phyloP scores from a whole-genome alignment of 2,329 filamentous ascomycete genomes.

The Hortaea sp. region DNA sequence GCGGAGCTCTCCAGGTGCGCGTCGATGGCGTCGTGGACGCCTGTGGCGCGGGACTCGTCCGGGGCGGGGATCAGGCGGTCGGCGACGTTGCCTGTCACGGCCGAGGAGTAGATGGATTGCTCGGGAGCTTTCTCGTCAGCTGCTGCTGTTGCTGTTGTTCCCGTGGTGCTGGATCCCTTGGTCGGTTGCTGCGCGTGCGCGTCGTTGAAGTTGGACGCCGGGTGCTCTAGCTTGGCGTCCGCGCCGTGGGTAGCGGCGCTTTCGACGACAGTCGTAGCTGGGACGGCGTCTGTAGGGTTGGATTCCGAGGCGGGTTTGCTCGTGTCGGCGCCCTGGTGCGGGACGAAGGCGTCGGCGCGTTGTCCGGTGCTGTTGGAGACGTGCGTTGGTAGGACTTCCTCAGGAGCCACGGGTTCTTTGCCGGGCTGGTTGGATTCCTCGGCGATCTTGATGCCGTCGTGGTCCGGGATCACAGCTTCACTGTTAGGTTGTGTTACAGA shows the following conservation, averaged over 20 bases:
- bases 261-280: conserved; percentile 12
- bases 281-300: background rate
- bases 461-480: background rate
- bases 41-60: conserved; percentile 15
- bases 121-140: background rate
- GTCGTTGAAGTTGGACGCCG: conserved; percentile 13
- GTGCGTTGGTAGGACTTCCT: conserved; percentile 10
- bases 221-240: conserved; percentile 9
- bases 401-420: conserved; percentile 5
- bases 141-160: background rate
- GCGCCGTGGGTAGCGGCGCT: conserved; percentile 14
- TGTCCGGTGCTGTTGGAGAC: conserved; percentile 13
- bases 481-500: background rate
- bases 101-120: conserved; percentile 15
- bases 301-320: conserved; percentile 4
- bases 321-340: conserved; percentile 11
- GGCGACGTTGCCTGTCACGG: conserved; percentile 12
- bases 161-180: background rate
- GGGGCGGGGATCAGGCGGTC: conserved; percentile 1
- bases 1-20: conserved; percentile 19
- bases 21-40: conserved; percentile 21
- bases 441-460: conserved; percentile 15
- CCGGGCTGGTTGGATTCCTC: conserved; percentile 10
- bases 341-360: conserved; percentile 12
- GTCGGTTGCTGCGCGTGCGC: conserved; percentile 2